Conservation (phyloP, 352 stramenopile species). For the Phytophthora niederhauseri region DNA sequence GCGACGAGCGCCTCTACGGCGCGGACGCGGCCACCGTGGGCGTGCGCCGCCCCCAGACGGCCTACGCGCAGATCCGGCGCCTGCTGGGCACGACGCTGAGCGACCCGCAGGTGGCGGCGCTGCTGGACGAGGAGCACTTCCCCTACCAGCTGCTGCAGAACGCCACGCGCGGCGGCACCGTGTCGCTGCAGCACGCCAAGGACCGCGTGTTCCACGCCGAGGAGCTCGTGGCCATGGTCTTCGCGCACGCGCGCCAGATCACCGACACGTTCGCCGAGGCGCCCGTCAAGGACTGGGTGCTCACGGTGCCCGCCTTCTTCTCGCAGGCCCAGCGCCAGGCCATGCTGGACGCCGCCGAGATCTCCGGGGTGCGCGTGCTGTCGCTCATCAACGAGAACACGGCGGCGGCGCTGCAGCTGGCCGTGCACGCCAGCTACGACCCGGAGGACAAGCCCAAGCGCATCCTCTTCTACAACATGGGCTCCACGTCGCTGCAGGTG, state of each 20-base stretch:
- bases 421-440: conserved; percentile 92
- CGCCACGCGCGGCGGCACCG: conserved; percentile 71
- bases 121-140: conserved; percentile 79
- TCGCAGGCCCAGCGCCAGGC: conserved; percentile 95
- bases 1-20: conserved; percentile 95
- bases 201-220: conserved; percentile 90
- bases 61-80: conserved; percentile 89
- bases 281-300: conserved; percentile 92
- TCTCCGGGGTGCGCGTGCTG: conserved; percentile 96
- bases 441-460: conserved; percentile 73
- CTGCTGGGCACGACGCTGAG: conserved; percentile 88
- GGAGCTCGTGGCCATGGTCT: conserved; percentile 97
- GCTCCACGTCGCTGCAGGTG: conserved; percentile 92
- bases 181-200: conserved; percentile 59
- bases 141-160: conserved; percentile 87
- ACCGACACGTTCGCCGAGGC: conserved; percentile 72
- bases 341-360: conserved; percentile 94
- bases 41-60: conserved; percentile 93
- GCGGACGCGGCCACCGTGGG: conserved; percentile 93
- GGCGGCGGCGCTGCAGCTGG: conserved; percentile 96
- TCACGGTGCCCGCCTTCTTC: conserved; percentile 97
- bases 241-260: conserved; percentile 91
- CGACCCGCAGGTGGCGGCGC: conserved; percentile 66
- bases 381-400: conserved; percentile 98
- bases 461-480: conserved; percentile 99